Base-by-base conservation (phyloP, 306 rosid species). In the Malus orientalis region DNA sequence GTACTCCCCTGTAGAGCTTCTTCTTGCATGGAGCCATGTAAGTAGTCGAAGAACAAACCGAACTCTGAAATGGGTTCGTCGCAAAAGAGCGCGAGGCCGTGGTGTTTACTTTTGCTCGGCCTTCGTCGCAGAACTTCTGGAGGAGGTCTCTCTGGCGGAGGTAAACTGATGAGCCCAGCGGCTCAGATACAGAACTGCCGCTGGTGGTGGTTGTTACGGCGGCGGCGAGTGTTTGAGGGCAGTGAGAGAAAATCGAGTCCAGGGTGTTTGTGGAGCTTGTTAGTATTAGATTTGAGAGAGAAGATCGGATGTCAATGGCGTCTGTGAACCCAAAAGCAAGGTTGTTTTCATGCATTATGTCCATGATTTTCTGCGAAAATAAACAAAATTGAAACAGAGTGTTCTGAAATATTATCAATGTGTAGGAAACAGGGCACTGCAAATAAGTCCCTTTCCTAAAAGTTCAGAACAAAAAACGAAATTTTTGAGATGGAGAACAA, bases 1-100 rank as follows among this genome's bases (percentile, higher is more conserved):
- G 88, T 85, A 96, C 99, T 69, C 99, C 99, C 78, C 99, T 96
- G 90, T 96, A 96, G 0, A 87, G 83, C 73, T 92, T 96, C 30
- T 89, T 91, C 93, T 88, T 88, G 62, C 57, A 20, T 9, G 90
- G 86, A 25, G 54, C 79, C 15, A 60, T 51, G 66, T 70, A 61
- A 18, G 76, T 63, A 20, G 30, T 79, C 0, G 84, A 18, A 36
- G 61, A 59, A 15, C 47, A 69, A 20, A 44, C 69, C 6, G 81
- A 30, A 55, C 71, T 78, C 25, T 69, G 79, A n/a, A 73, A 67
- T 2, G 74, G 78, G 74, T 45, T 81, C 13, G 30, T 27, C 36
- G 47, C 33, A 6, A 73, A 73, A 44, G 58, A 59, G 23, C 82
- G 76, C 10, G 73, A 13, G 15, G 72, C 65, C 23, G 82, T 74